Percentiles rank a stretch among this genome's conserved stretches.
Conservation (phyloP, 495 filamentous ascomycete genomes). For the Pyrenula massariospora region DNA sequence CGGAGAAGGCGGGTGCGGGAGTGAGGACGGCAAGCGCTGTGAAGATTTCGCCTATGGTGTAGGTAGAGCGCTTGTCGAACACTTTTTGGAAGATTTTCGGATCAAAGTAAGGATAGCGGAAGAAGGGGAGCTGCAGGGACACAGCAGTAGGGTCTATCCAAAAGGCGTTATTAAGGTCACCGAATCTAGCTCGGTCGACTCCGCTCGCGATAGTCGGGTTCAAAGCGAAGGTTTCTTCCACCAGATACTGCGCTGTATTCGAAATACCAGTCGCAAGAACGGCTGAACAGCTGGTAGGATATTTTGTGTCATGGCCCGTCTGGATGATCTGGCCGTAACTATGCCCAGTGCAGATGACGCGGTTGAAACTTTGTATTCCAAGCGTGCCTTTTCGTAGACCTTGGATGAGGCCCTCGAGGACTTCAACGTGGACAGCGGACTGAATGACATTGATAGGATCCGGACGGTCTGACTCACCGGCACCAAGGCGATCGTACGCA, state of each 20-base stretch:
- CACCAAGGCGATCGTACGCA: slow-evolving; percentile 7
- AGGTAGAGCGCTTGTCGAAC: background rate
- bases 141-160: background rate
- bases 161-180: background rate
- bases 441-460: slow-evolving; percentile 7
- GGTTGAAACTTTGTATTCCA: background rate
- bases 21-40: background rate
- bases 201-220: slow-evolving; percentile 2
- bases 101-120: background rate
- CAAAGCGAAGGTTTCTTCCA: background rate
- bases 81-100: background rate
- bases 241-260: background rate
- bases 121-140: slow-evolving; percentile 1
- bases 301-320: slow-evolving; percentile 1
- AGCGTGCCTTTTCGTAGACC: background rate
- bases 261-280: slow-evolving; percentile 1
- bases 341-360: slow-evolving; percentile 1
- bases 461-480: slow-evolving; percentile 4
- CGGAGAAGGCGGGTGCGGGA: background rate
- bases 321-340: slow-evolving; percentile 3
- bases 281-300: background rate
- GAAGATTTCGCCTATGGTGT: slow-evolving; percentile 1
- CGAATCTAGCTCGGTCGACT: slow-evolving; percentile 1
- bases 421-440: slow-evolving; percentile 4
- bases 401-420: slow-evolving; percentile 2